phyloP scores from a whole-genome alignment of 139 green algal genomes.

The Klebsormidium nitens region DNA sequence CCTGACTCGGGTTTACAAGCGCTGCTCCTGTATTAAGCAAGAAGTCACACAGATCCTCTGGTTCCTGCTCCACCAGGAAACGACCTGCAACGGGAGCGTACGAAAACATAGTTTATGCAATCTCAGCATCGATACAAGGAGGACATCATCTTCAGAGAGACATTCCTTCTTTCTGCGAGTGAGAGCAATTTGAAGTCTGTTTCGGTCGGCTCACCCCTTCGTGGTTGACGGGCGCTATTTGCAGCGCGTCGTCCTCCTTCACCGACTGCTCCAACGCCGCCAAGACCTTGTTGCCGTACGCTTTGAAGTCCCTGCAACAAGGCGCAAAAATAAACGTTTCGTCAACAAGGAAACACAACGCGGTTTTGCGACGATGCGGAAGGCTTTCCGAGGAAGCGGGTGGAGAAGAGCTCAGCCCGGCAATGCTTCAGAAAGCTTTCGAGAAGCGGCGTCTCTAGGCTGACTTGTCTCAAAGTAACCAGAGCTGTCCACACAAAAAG shows the following conservation, averaged over 20 bases:
- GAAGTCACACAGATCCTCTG: not conserved
- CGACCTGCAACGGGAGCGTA: too few relatives aligned
- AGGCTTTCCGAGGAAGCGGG: not conserved
- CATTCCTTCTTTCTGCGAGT: not conserved
- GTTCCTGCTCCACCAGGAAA: not conserved
- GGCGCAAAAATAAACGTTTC: too few relatives aligned
- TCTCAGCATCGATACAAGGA: constrained; percentile 2
- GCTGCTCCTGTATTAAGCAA: constrained; percentile 12
- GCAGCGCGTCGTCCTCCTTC: constrained; percentile 1
- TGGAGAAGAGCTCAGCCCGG: not conserved
- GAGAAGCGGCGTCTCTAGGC: not conserved
- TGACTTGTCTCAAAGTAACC: too few relatives aligned
- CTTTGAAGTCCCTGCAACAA: constrained; percentile 18
- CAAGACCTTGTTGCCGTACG: constrained; percentile 47
- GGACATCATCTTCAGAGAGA: not conserved
- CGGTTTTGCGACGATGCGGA: not conserved
- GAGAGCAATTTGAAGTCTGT: too few relatives aligned
- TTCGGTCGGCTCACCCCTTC: constrained; percentile 6
- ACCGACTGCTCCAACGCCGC: constrained; percentile 52
- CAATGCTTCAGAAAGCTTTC: not conserved
- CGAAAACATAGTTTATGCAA: too few relatives aligned
- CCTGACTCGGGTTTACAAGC: not conserved
- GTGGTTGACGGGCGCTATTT: constrained; percentile 14
- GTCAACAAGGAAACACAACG: not conserved
- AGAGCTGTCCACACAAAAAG: not conserved